A percentile compares a stretch with the other conserved stretches of the same genome.
Evolutionary conservation across 495 filamentous ascomycete genomes (phyloP).

Genomic region (Chaetomium fimeti): DNA sequence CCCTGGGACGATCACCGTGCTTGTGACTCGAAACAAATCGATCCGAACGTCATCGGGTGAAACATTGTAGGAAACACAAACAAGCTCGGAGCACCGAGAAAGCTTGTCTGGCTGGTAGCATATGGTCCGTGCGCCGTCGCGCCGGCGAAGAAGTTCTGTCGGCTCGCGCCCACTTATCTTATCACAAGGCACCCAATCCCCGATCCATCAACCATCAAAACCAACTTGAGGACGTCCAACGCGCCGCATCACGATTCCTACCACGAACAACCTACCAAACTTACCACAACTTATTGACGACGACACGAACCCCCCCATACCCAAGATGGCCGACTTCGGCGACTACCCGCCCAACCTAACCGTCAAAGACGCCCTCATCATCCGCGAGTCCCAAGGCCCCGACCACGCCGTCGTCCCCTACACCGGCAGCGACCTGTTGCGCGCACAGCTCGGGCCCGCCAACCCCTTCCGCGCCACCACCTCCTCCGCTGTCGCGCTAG

Average conservation of each 20-base stretch:
- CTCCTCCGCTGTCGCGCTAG: constrained; percentile 22
- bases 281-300: neutral
- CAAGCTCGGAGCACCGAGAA: neutral
- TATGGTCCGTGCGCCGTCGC: constrained; percentile 5
- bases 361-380: constrained; percentile 54
- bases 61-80: neutral
- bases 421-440: constrained; percentile 63
- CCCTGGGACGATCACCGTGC: neutral
- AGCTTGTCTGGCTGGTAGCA: neutral
- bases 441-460: constrained; percentile 66
- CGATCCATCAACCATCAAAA: neutral
- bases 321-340: constrained; percentile 53
- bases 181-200: neutral
- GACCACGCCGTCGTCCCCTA: constrained; percentile 64
- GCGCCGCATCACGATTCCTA: neutral
- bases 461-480: constrained; percentile 75
- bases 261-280: neutral
- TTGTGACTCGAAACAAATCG: neutral
- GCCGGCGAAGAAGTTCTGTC: neutral
- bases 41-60: neutral
- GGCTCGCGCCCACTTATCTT: neutral
- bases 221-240: neutral
- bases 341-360: constrained; percentile 59
- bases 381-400: constrained; percentile 49
- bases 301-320: neutral